phyloP scores from a whole-genome alignment of 495 filamentous ascomycete species.

The Neurospora tetraspora region DNA sequence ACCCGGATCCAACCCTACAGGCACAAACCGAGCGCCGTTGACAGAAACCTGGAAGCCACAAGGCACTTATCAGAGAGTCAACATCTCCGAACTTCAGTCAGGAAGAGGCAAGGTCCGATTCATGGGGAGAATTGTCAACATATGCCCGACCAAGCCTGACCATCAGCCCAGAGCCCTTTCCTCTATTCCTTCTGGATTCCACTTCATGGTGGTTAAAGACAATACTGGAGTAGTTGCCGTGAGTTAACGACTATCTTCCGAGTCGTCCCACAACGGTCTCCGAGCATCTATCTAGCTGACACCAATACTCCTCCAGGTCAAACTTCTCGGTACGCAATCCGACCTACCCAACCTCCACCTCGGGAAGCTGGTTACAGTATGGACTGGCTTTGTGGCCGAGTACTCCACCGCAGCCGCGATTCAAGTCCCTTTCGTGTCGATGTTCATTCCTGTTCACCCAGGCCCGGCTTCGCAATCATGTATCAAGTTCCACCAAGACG shows the following conservation, averaged over 20 bases:
- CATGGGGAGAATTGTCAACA: slow-evolving; percentile 50
- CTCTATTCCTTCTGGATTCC: slow-evolving; percentile 29
- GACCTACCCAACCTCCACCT: slow-evolving; percentile 26
- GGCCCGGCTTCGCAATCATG: slow-evolving; percentile 24
- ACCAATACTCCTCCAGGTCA: slow-evolving; percentile 24
- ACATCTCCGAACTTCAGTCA: slow-evolving; percentile 41
- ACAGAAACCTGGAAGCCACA: slow-evolving; percentile 41
- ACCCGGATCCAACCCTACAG: neutral
- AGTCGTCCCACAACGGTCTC: too few species aligned
- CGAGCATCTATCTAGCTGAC: neutral
- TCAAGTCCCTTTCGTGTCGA: slow-evolving; percentile 5
- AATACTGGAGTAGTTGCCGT: slow-evolving; percentile 47
- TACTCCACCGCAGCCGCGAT: neutral
- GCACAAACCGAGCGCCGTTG: slow-evolving; percentile 4
- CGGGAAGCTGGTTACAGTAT: slow-evolving; percentile 33
- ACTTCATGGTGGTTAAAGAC: slow-evolving; percentile 49
- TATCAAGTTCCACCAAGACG: slow-evolving; percentile 40
- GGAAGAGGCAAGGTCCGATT: slow-evolving; percentile 44
- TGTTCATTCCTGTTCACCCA: slow-evolving; percentile 16
- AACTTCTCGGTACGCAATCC: slow-evolving; percentile 25
- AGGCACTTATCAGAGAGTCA: slow-evolving; percentile 38
- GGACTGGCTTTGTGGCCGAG: slow-evolving; percentile 29
- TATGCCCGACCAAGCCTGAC: slow-evolving; percentile 34
- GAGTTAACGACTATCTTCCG: neutral
- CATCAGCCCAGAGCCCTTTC: slow-evolving; percentile 12